A percentile compares a stretch with the other conserved stretches of the same genome.
phyloP scores from a whole-genome alignment of 1,284 basidiomycete genomes.

The Pisolithus thermaeus region DNA sequence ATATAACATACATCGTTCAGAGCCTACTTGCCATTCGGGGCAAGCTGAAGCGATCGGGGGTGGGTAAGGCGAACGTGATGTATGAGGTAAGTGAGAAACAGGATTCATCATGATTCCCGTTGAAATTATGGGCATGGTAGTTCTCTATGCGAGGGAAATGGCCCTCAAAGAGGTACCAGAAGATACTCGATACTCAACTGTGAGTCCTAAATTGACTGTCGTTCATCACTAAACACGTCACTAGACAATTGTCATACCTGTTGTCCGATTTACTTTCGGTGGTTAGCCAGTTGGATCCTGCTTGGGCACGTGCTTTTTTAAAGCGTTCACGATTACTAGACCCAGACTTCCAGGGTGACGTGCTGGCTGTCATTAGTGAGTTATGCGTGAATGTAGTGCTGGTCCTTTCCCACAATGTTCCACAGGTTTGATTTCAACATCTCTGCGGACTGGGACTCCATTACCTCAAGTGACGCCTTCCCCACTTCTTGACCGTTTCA shows the following conservation, averaged over 20 bases:
- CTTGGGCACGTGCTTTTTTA: conserved; percentile 74
- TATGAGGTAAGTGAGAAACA: conserved; percentile 52
- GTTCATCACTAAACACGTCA: conserved; percentile 1
- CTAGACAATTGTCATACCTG: conserved; percentile 54
- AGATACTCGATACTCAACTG: conserved; percentile 61
- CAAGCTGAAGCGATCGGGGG: conserved; percentile 55
- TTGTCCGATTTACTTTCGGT: conserved; percentile 63
- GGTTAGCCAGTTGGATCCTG: conserved; percentile 58
- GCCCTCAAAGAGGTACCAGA: conserved; percentile 64
- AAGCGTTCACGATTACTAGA: conserved; percentile 72
- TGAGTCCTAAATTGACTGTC: conserved; percentile 24
- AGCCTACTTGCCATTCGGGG: conserved; percentile 57
- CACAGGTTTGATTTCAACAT: conserved; percentile 60
- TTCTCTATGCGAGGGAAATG: conserved; percentile 65
- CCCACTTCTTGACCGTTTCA: conserved; percentile 74
- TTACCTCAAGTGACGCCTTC: conserved; percentile 85
- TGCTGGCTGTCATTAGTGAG: conserved; percentile 74
- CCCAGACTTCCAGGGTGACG: conserved; percentile 78
- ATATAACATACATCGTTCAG: conserved; percentile 48
- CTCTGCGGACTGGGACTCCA: conserved; percentile 70
- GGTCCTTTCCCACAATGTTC: background rate
- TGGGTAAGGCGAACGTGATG: conserved; percentile 51
- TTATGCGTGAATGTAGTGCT: background rate
- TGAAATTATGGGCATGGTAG: conserved; percentile 28
- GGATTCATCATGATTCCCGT: background rate